These are phyloP conservation scores for Syzygium jambos DNA, from an alignment of 345 rosid species.

Conservation along the genomic window DNA sequence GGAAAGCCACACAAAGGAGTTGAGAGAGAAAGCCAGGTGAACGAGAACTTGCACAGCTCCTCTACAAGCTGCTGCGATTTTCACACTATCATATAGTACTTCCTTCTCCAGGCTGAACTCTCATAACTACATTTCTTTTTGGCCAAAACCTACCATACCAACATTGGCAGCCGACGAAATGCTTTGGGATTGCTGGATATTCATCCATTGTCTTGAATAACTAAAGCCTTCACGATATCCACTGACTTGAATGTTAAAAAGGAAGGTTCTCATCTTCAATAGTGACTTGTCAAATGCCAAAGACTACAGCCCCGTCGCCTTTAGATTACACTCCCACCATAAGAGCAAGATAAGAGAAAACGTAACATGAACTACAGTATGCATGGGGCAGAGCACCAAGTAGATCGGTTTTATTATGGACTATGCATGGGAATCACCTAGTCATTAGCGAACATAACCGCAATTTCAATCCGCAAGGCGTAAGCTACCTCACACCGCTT, in stretches of 20 bases:
- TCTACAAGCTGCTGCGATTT: background rate
- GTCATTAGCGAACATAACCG: background rate
- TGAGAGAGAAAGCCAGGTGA: background rate
- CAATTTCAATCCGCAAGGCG: background rate
- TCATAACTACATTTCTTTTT: background rate
- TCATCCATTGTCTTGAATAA: background rate
- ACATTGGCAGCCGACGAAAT: background rate
- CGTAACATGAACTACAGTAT: background rate
- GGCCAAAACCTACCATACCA: background rate
- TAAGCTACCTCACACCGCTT: background rate
- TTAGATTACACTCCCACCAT: background rate
- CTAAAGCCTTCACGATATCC: background rate
- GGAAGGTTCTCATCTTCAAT: background rate
- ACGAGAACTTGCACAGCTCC: background rate
- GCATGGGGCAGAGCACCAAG: background rate
- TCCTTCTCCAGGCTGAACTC: background rate
- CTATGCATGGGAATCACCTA: background rate
- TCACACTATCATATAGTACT: background rate
- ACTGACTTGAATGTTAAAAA: background rate
- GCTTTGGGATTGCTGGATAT: background rate
- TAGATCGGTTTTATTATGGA: background rate
- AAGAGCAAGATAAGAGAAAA: background rate
- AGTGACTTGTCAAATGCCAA: background rate
- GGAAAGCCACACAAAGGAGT: background rate
- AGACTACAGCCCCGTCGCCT: background rate